Evolutionary conservation across 2,329 filamentous ascomycete genomes (phyloP).

Genomic region (Aspergillus fumigatiaffinis): DNA sequence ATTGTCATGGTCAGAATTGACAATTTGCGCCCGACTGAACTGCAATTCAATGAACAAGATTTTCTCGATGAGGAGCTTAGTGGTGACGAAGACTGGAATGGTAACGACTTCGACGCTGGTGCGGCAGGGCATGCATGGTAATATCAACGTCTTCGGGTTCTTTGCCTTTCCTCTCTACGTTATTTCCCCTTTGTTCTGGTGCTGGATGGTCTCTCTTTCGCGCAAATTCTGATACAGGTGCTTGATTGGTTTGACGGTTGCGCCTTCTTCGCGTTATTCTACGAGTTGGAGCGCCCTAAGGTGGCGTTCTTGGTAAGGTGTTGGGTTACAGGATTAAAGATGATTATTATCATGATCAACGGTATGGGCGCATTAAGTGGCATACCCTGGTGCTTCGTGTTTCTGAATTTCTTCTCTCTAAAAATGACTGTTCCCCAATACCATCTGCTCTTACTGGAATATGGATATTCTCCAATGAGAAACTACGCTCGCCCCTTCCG

Average conservation of each 20-base stretch:
- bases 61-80: slow-evolving; percentile 59
- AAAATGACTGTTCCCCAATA: not conserved
- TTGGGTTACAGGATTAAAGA: not conserved
- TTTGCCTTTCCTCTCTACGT: not conserved
- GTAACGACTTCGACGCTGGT: slow-evolving; percentile 35
- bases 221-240: not conserved
- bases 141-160: not conserved
- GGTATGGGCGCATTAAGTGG: not conserved
- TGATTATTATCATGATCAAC: not conserved
- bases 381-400: not conserved
- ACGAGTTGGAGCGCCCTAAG: not conserved
- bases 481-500: not conserved
- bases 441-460: too few species aligned
- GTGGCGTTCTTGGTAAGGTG: not conserved
- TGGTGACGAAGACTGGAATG: slow-evolving; percentile 61
- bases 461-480: not conserved
- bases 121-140: slow-evolving; percentile 22
- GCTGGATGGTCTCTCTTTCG: not conserved
- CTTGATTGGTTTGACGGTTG: not conserved
- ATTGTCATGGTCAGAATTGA: slow-evolving; percentile 58
- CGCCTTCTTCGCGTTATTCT: not conserved
- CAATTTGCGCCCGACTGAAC: slow-evolving; percentile 58
- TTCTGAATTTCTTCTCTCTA: not conserved
- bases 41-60: slow-evolving; percentile 55
- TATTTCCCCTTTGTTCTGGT: not conserved